Evolutionary conservation across 306 rosid genomes (phyloP), one percentile per base, ranked within the genome.

Genomic region (Canavalia ensiformis): DNA sequence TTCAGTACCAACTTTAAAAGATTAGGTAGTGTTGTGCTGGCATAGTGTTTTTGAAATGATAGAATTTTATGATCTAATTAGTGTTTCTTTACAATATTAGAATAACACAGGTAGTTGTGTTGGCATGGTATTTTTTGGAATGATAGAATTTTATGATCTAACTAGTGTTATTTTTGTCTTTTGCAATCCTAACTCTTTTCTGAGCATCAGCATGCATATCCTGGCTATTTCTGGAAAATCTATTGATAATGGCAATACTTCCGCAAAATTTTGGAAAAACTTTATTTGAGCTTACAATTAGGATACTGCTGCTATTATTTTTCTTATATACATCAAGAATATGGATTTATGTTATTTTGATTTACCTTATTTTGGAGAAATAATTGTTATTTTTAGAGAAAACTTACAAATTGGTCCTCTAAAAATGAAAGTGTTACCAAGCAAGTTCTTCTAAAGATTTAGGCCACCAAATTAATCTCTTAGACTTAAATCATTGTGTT

Each of bases 141-240:
- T 52, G 49, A 34, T 34, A 28, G 64, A 64, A 72, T 54, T 7
- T 56, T 66, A 45, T 82, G 11, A 42, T 34, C 6, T 66, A 59
- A 50, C 5, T 49, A 29, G 8, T 13, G 46, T 49, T 58, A n/a
- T 45, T 56, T 68, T 45, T 1, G 8, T 25, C 64, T 72, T 64
- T 74, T 33, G 45, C 76, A 83, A 39, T 41, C 29, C 51, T 56
- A 10, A 12, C 30, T 58, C 11, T 73, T 46, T 18, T 58, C 58
- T 29, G 74, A 63, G 62, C 34, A 35, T 69, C 28, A 78, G 6
- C 54, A 33, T 64, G 58, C 18, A 59, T 55, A 47, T 58, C 64
- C 7, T 47, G 54, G 45, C 68, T 45, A 41, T 44, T 77, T 77
- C 52, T 60, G 37, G 50, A 8, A 73, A 59, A 37, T 3, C 44